phyloP scores from a whole-genome alignment of 306 rosid genomes.

The Erythrophleum fordii region DNA sequence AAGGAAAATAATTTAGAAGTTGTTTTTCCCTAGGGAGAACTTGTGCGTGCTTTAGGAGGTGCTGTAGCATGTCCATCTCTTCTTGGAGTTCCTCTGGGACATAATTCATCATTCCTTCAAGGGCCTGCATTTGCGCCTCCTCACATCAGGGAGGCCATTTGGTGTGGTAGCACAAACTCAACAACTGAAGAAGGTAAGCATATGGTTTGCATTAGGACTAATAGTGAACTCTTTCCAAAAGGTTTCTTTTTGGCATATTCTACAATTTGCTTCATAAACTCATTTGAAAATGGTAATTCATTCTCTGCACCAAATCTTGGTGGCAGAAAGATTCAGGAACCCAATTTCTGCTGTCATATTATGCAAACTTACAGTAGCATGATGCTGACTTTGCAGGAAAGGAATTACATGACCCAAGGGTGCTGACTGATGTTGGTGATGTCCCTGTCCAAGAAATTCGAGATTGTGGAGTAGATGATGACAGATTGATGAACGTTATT shows the following conservation, averaged over 20 bases:
- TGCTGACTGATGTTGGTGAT: slow-evolving; percentile 94
- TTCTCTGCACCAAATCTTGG: slow-evolving; percentile 11
- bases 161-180: slow-evolving; percentile 97
- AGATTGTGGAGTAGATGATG: slow-evolving; percentile 86
- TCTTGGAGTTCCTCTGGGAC: slow-evolving; percentile 96
- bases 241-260: not conserved
- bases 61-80: slow-evolving; percentile 77
- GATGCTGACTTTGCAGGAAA: slow-evolving; percentile 64
- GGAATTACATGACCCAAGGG: slow-evolving; percentile 75
- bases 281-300: slow-evolving; percentile 10
- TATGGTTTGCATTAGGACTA: slow-evolving; percentile 28
- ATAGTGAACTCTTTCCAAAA: not conserved
- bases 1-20: slow-evolving; percentile 11
- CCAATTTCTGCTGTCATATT: not conserved
- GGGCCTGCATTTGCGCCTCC: slow-evolving; percentile 99
- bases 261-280: slow-evolving; percentile 14
- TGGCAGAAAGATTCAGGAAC: slow-evolving; percentile 29
- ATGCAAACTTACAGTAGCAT: slow-evolving; percentile 27
- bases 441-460: slow-evolving; percentile 96
- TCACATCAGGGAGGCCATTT: slow-evolving; percentile 92
- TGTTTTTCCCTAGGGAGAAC: slow-evolving; percentile 71
- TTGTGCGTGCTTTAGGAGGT: slow-evolving; percentile 93
- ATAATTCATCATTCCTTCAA: slow-evolving; percentile 95
- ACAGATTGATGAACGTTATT: slow-evolving; percentile 89
- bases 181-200: slow-evolving; percentile 86